Evolutionary conservation across 306 rosid species (phyloP), one percentile per base, ranked within the genome.

Genomic region (Dryas alaskensis): DNA sequence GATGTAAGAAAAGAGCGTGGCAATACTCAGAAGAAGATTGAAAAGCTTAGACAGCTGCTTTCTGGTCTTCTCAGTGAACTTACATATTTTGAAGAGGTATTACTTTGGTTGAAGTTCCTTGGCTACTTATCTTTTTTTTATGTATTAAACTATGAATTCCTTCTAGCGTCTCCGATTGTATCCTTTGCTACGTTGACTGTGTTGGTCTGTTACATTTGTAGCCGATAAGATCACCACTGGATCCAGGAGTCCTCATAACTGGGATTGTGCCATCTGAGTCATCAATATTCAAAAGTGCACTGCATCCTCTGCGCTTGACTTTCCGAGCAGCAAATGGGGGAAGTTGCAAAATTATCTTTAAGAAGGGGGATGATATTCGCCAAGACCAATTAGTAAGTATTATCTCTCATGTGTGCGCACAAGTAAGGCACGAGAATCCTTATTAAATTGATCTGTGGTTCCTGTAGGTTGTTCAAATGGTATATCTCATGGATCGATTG

Each of bases 21-120:
- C 19, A 94, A 94, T 83, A 92, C 97, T 47, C 97, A 94, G 76
- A 92, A 92, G 88, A 94, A 94, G 87, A 94, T 87, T 44, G 96
- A 94, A 88, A 94, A 92, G 89, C 99, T 94, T 76, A 89, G 96
- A 67, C 96, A 94, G 79, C 80, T 94, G 79, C 97, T 94, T 61
- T 88, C 93, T 84, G 99, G 99, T 79, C 92, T 94, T 74, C 92
- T 94, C 60, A 92, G 97, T 72, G 99, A 94, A 81, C 97, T 94
- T 76, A 92, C 96, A 6, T 88, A 87, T 79, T 92, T 94, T 77
- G 97, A 94, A 78, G 99, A 94, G 99, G 99, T 94, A 84, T 68
- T 22, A 6, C 77, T 78, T 75, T 78, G 62, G 60, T 60, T 65
- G 17, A 58, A 74, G 63, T 69, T 62, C 44, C 12, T 71, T 54